Percentiles rank a stretch among this genome's conserved stretches.
Conservation (phyloP, 768 basidiomycete species). For the Pisolithus marmoratus region DNA sequence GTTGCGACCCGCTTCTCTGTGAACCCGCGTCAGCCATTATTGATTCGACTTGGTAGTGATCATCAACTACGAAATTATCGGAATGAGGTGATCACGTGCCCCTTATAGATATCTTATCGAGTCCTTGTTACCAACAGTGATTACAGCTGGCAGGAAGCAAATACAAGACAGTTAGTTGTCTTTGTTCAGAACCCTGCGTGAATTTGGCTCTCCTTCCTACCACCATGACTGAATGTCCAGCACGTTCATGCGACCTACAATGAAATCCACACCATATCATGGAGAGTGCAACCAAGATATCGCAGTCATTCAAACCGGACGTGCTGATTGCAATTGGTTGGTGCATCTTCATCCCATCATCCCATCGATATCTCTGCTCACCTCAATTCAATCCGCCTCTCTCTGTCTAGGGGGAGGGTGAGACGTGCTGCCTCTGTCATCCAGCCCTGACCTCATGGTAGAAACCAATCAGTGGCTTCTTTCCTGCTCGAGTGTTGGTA, state of each 20-base stretch:
- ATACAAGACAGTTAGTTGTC: too few relatives aligned
- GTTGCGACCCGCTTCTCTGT: constrained; percentile 1
- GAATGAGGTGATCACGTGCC: constrained; percentile 8
- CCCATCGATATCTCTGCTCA: constrained; percentile 3
- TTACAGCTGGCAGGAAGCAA: too few relatives aligned
- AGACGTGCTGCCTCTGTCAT: constrained; percentile 29
- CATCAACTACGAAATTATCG: not conserved
- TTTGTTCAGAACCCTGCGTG: too few relatives aligned
- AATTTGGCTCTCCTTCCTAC: not conserved
- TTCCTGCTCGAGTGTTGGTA: constrained; percentile 90
- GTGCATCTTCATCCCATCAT: constrained; percentile 15
- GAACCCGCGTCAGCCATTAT: constrained; percentile 3
- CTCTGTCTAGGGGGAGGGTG: constrained; percentile 69
- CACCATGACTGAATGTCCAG: constrained; percentile 38
- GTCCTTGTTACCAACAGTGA: too few relatives aligned
- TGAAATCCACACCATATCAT: constrained; percentile 89
- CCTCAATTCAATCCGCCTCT: constrained; percentile 5
- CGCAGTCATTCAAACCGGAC: constrained; percentile 77
- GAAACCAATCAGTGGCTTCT: constrained; percentile 68
- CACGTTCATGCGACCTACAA: constrained; percentile 82
- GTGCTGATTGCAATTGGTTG: constrained; percentile 78
- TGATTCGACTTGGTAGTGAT: too few relatives aligned
- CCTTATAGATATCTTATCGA: not conserved
- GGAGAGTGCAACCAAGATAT: constrained; percentile 59
- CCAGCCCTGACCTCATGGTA: constrained; percentile 10